Base-by-base conservation (phyloP, 306 rosid species). In the Sechiopsis laciniata region DNA sequence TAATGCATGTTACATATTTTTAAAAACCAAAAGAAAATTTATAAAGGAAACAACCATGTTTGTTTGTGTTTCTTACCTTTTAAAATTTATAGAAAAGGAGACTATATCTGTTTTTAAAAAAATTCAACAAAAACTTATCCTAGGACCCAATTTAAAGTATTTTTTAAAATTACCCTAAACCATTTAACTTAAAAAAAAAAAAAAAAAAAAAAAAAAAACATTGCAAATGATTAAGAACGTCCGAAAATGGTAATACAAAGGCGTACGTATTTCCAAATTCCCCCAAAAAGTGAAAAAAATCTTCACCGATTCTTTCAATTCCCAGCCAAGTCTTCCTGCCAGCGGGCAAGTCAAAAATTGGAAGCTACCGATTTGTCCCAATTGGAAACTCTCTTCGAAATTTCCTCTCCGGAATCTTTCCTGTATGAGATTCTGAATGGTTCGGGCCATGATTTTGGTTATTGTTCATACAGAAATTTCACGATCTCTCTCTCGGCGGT, bases 401-500 rank as follows among this genome's bases (percentile, higher is more conserved):
- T 21, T 68, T 68, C 57, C 55, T 68, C 17, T 7, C 55, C 56
- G 42, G 56, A 1, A 48, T 48, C 40, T 48, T 68, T 14, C 35
- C 72, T 5, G 17, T 45, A 19, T 4, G 20, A 46, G 72, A 42
- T 64, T 37, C 71, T 35, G 71, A 64, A 64, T 64, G 53, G 40
- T 65, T 65, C 55, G 72, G n/a, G 46, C 7, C 40, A 57, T 57
- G 14, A 0, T 21, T 48, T 26, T 15, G 52, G 37, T 48, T 40
- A 6, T 40, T 40, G 46, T 40, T 40, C 46, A 10, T 11, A 48
- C 15, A 11, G 53, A 48, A 48, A 48, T 48, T 40, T 48, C 53
- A 22, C 57, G 21, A 68, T 68, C 56, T 67, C 72, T 20, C 72
- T 67, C 56, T 22, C 7, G 40, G 55, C 9, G 40, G 57, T 21